Evolutionary conservation across 352 stramenopile species (phyloP).

Genomic region (Globisporangium cederbergense): DNA sequence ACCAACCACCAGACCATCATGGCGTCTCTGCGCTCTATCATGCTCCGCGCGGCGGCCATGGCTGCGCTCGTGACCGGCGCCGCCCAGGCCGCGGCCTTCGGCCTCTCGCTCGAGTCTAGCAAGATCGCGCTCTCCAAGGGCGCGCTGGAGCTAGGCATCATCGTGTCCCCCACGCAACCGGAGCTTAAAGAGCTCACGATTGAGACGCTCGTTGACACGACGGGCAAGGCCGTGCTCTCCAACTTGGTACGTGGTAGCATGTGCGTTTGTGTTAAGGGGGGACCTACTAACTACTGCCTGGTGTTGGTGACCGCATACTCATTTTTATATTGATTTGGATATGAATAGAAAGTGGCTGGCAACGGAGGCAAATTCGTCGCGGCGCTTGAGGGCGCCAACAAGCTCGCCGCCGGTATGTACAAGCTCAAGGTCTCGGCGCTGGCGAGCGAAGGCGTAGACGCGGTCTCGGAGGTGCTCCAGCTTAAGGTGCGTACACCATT

Average conservation of each 20-base stretch:
- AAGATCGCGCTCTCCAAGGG: conserved; percentile 43
- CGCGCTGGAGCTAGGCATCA: conserved; percentile 46
- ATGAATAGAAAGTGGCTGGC: conserved; percentile 50
- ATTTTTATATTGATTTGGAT: background rate
- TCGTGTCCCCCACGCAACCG: conserved; percentile 50
- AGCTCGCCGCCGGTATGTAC: conserved; percentile 65
- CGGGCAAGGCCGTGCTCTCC: conserved; percentile 47
- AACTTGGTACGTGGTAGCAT: conserved; percentile 39
- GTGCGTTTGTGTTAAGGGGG: background rate
- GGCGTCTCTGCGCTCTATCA: conserved; percentile 17
- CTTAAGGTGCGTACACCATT: conserved; percentile 38
- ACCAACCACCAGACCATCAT: background rate
- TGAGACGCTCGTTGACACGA: conserved; percentile 70
- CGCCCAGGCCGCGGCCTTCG: conserved; percentile 28
- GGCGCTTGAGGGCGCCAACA: conserved; percentile 34
- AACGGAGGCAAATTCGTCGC: conserved; percentile 60
- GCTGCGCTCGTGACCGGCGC: conserved; percentile 18
- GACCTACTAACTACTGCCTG: background rate
- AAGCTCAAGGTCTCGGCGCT: conserved; percentile 72
- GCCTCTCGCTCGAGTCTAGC: conserved; percentile 40
- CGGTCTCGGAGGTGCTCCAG: conserved; percentile 57
- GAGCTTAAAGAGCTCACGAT: conserved; percentile 55
- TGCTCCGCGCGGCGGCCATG: conserved; percentile 18
- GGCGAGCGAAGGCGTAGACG: conserved; percentile 30
- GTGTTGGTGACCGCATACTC: background rate